phyloP scores from a whole-genome alignment of 202 grass and related monocot genomes.

The Dendrocalamus latiflorus region DNA sequence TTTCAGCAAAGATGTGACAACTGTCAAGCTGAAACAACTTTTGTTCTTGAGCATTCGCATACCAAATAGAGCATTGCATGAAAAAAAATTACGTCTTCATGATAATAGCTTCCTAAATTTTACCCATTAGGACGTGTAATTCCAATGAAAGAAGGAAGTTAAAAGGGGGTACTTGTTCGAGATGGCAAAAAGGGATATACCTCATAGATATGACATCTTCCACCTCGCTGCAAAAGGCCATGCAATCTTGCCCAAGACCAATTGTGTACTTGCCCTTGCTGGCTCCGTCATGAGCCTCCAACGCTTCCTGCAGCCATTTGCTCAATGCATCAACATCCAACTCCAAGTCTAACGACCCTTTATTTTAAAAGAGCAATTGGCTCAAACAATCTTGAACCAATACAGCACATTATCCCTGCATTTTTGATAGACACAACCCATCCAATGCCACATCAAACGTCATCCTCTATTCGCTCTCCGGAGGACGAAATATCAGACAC shows the following conservation, averaged over 20 bases:
- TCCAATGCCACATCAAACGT: not conserved
- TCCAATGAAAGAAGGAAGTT: not conserved
- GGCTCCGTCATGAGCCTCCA: constrained; percentile 80
- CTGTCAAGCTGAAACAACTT: constrained; percentile 64
- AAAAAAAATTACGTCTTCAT: not conserved
- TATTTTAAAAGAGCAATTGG: not conserved
- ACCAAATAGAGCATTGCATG: not conserved
- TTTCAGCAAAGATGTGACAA: constrained; percentile 56
- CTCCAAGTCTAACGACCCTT: not conserved
- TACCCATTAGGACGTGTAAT: not conserved
- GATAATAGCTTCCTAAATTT: not conserved
- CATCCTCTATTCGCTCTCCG: too few relatives aligned
- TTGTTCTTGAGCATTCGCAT: constrained; percentile 17
- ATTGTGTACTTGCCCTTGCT: constrained; percentile 98
- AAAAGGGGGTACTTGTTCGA: not conserved
- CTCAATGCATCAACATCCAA: not conserved
- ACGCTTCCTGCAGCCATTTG: constrained; percentile 55
- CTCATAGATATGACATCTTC: constrained; percentile 99
- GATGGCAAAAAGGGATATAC: constrained; percentile 19
- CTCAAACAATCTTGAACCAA: not conserved
- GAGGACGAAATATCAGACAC: not conserved
- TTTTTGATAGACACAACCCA: not conserved
- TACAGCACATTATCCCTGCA: not conserved
- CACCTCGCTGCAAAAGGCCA: constrained; percentile 86
- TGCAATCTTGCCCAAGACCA: constrained; percentile 91